Percentiles rank a stretch among this genome's conserved stretches.
Evolutionary conservation across 768 basidiomycete species (phyloP).

Genomic region (Lactarius deliciosus): DNA sequence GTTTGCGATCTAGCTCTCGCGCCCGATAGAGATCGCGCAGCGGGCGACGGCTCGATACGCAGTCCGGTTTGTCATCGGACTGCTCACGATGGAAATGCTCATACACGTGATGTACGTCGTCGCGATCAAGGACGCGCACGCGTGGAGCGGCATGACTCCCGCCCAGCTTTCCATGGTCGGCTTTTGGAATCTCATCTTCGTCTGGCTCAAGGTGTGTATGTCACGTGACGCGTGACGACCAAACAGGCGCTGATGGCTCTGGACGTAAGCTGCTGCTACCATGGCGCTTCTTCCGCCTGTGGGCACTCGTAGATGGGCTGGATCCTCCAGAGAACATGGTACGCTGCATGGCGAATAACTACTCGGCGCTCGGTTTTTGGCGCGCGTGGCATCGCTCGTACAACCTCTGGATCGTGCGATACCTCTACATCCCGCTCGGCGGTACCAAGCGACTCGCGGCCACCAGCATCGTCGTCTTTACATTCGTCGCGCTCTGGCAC

Average conservation of each 20-base stretch:
- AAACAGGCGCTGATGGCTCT: not conserved
- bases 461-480: slow-evolving; percentile 80
- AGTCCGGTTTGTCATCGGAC: slow-evolving; percentile 64
- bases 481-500: slow-evolving; percentile 98
- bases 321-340: slow-evolving; percentile 99
- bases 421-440: slow-evolving; percentile 88
- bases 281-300: slow-evolving; percentile 96
- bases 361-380: slow-evolving; percentile 93
- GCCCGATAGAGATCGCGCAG: slow-evolving; percentile 48
- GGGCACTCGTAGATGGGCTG: slow-evolving; percentile 84
- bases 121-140: slow-evolving; percentile 86
- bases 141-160: slow-evolving; percentile 78
- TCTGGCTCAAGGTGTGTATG: slow-evolving; percentile 84
- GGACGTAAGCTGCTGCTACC: slow-evolving; percentile 77
- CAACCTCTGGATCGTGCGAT: slow-evolving; percentile 94
- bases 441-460: slow-evolving; percentile 57
- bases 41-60: slow-evolving; percentile 53
- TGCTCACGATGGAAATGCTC: slow-evolving; percentile 87
- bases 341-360: slow-evolving; percentile 97
- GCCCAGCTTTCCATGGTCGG: slow-evolving; percentile 88
- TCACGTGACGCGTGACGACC: too few species aligned
- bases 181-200: slow-evolving; percentile 94
- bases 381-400: slow-evolving; percentile 95
- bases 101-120: slow-evolving; percentile 96
- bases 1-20: slow-evolving; percentile 50